Evolutionary conservation across 1,139 yeast genomes (phyloP).

Genomic region (Magnusiomyces tetraspermus): DNA sequence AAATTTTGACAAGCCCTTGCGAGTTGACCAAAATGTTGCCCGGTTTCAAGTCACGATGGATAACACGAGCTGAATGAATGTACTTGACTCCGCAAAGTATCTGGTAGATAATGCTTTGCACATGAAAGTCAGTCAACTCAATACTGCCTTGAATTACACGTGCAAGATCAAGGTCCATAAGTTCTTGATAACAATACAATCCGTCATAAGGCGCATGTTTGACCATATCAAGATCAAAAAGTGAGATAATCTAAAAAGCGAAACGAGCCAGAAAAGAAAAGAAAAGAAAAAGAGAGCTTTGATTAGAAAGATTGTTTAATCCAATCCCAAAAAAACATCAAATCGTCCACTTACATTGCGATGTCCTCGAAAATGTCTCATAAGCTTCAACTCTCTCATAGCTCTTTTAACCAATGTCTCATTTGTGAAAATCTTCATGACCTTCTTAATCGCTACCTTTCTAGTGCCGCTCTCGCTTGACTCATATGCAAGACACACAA

Average conservation of each 20-base stretch:
- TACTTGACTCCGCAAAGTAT: slow-evolving; percentile 70
- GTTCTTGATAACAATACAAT: slow-evolving; percentile 72
- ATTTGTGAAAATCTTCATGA: slow-evolving; percentile 53
- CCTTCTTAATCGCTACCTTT: slow-evolving; percentile 65
- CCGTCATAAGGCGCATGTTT: slow-evolving; percentile 65
- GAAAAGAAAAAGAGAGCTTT: background rate
- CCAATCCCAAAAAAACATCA: background rate
- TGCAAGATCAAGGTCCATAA: slow-evolving; percentile 72
- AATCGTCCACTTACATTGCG: slow-evolving; percentile 39
- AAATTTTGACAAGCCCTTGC: slow-evolving; percentile 63
- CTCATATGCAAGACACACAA: slow-evolving; percentile 70
- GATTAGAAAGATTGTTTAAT: background rate
- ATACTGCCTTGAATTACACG: slow-evolving; percentile 60
- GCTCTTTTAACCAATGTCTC: slow-evolving; percentile 66
- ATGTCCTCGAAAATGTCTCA: slow-evolving; percentile 77
- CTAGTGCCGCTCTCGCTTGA: slow-evolving; percentile 22
- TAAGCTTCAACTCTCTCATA: slow-evolving; percentile 63
- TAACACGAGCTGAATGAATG: slow-evolving; percentile 70
- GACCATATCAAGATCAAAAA: slow-evolving; percentile 66
- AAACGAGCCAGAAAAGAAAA: background rate
- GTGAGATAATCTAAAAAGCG: slow-evolving; percentile 44
- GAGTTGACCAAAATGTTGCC: slow-evolving; percentile 70
- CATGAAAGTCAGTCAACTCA: slow-evolving; percentile 74
- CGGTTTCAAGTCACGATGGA: slow-evolving; percentile 80
- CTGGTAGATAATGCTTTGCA: slow-evolving; percentile 67